Evolutionary conservation across 371 early-diverging fungal genomes (phyloP).

Genomic region (Lichtheimia corymbifera): DNA sequence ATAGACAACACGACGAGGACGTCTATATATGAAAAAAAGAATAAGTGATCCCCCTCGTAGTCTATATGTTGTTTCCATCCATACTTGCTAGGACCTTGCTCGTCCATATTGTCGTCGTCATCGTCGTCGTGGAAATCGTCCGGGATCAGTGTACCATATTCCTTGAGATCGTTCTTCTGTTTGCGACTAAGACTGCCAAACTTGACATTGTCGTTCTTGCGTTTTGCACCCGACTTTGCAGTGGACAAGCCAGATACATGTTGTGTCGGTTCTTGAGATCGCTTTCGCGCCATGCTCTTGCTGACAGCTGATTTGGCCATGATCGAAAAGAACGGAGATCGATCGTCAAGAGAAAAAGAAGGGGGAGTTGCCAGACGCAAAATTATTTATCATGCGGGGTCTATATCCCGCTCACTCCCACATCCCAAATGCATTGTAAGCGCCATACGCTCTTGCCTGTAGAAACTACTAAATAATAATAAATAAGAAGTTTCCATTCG

Average conservation of each 20-base stretch:
- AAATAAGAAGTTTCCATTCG: no score
- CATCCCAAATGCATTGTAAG: no score
- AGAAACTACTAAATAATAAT: no score
- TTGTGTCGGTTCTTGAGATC: not conserved
- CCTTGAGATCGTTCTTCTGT: conserved; percentile 57
- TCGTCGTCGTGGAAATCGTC: conserved; percentile 53
- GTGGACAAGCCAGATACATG: conserved; percentile 29
- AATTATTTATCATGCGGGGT: not conserved
- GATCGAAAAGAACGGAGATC: not conserved
- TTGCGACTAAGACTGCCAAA: conserved; percentile 47
- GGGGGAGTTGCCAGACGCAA: not conserved
- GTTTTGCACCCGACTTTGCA: conserved; percentile 11
- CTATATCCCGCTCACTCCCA: no score
- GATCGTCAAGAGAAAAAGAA: not conserved
- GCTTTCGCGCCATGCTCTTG: conserved; percentile 19
- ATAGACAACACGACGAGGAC: conserved; percentile 45
- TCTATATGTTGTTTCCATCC: not conserved
- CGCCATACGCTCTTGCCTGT: no score
- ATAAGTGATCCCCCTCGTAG: not conserved
- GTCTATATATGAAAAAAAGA: conserved; percentile 17
- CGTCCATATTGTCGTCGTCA: conserved; percentile 4
- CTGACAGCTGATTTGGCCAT: conserved; percentile 29
- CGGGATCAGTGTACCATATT: conserved; percentile 67
- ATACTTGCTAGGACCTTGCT: conserved; percentile 11
- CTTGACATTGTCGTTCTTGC: conserved; percentile 24